phyloP scores from a whole-genome alignment of 148 eudicot species.

The Cornus kousa region DNA sequence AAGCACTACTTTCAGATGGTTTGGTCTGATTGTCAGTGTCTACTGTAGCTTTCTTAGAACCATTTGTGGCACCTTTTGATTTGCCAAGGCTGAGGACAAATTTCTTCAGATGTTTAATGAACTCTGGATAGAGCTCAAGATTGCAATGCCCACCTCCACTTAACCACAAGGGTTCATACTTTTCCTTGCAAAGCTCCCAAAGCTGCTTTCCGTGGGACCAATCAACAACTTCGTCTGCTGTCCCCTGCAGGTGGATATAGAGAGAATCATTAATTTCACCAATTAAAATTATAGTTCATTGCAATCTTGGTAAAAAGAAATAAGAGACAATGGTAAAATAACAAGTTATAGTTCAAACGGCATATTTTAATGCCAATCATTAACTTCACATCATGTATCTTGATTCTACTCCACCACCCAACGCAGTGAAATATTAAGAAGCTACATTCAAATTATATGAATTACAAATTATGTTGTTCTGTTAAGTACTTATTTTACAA shows the following conservation, averaged over 20 bases:
- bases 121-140: constrained; percentile 90
- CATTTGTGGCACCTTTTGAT: constrained; percentile 37
- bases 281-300: background rate
- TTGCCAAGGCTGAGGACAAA: constrained; percentile 68
- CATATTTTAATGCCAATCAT: background rate
- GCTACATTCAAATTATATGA: background rate
- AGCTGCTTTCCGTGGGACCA: constrained; percentile 95
- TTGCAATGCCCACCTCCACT: constrained; percentile 95
- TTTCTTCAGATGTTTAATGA: constrained; percentile 75
- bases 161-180: constrained; percentile 90
- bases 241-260: constrained; percentile 46
- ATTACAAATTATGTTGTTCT: background rate
- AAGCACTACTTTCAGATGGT: constrained; percentile 32
- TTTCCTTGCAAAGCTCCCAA: constrained; percentile 77
- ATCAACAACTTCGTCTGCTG: constrained; percentile 94
- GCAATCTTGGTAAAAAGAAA: background rate
- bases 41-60: constrained; percentile 32
- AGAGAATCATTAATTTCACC: background rate
- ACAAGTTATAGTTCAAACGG: background rate
- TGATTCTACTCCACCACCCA: background rate
- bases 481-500: background rate
- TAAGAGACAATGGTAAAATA: too few species aligned
- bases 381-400: background rate
- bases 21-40: constrained; percentile 44
- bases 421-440: background rate